Evolutionary conservation across 345 rosid genomes (phyloP).

Genomic region (Clausena lansium): DNA sequence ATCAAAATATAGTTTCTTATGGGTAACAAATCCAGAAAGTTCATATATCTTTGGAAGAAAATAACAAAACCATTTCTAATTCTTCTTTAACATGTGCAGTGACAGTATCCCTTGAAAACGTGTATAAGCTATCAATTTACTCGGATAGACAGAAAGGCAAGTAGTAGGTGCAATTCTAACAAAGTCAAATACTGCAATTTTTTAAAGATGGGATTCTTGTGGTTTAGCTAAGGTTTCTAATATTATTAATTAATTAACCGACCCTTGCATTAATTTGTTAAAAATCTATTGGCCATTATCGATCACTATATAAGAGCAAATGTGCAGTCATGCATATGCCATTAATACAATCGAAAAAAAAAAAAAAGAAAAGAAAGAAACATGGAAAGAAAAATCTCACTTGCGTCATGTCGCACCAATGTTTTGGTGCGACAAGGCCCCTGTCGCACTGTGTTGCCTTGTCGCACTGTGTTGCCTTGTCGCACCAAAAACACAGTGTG

Average conservation of each 20-base stretch:
- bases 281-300: background rate
- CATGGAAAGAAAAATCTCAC: background rate
- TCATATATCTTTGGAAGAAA: too few relatives aligned
- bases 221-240: background rate
- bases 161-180: background rate
- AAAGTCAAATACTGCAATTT: background rate
- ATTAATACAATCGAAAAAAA: background rate
- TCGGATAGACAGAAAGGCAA: background rate
- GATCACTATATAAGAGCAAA: background rate
- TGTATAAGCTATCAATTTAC: background rate
- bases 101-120: background rate
- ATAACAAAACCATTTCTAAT: background rate
- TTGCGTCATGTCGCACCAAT: too few relatives aligned
- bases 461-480: too few relatives aligned
- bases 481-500: too few relatives aligned
- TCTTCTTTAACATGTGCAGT: background rate
- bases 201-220: background rate
- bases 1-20: too few relatives aligned
- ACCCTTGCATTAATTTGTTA: background rate
- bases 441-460: too few relatives aligned
- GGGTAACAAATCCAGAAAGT: background rate
- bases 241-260: background rate
- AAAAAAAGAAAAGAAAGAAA: background rate
- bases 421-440: too few relatives aligned
- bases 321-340: background rate